Conservation (phyloP, 1,284 basidiomycete species). For the Grifola frondosa region DNA sequence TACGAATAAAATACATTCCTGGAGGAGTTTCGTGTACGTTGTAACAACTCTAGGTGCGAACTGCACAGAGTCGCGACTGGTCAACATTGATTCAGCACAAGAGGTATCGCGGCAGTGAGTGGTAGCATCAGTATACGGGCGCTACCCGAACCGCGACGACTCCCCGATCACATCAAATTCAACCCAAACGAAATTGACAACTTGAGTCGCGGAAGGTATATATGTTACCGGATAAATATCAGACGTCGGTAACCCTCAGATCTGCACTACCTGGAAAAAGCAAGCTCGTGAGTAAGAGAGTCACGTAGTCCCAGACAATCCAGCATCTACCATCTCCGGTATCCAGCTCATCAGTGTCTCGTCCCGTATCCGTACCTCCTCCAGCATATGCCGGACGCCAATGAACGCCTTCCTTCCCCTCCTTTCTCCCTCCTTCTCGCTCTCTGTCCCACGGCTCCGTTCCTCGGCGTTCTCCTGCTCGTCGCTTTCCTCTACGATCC, state of each 20-base stretch:
- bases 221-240: too few species aligned
- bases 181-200: too few species aligned
- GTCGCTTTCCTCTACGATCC: slow-evolving; percentile 63
- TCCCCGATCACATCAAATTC: too few species aligned
- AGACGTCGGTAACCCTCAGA: too few species aligned
- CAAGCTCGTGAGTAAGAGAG: background rate
- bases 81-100: too few species aligned
- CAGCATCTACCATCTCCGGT: slow-evolving; percentile 73
- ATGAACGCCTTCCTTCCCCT: slow-evolving; percentile 70
- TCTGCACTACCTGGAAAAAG: too few species aligned
- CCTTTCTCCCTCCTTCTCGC: slow-evolving; percentile 63
- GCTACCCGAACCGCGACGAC: too few species aligned
- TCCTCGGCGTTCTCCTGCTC: slow-evolving; percentile 46
- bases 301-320: slow-evolving; percentile 28
- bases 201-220: too few species aligned
- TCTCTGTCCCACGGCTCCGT: slow-evolving; percentile 36
- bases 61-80: slow-evolving; percentile 20
- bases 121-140: too few species aligned
- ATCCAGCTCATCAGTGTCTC: slow-evolving; percentile 75
- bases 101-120: too few species aligned
- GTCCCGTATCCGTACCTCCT: slow-evolving; percentile 65
- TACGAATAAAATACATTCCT: slow-evolving; percentile 20
- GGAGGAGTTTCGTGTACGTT: slow-evolving; percentile 43
- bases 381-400: slow-evolving; percentile 57
- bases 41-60: slow-evolving; percentile 41